Evolutionary conservation across 2,329 filamentous ascomycete species (phyloP).

Genomic region (Drechmeria coniospora): DNA sequence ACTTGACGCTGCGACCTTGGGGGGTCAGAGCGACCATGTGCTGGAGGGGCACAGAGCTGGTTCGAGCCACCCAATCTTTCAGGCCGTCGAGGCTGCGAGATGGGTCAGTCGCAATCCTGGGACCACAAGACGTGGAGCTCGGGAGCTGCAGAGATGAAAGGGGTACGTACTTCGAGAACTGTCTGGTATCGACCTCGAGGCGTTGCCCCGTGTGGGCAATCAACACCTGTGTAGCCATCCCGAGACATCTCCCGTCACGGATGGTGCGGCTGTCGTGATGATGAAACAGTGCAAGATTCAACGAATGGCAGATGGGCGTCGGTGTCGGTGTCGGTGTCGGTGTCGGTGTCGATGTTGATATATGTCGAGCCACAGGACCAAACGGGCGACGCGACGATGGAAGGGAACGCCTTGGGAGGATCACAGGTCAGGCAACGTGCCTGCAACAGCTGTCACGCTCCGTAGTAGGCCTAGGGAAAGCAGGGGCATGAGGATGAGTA

Average conservation of each 20-base stretch:
- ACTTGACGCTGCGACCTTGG: conserved; percentile 70
- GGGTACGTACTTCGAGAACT: conserved; percentile 51
- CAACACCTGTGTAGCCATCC: conserved; percentile 81
- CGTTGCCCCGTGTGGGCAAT: conserved; percentile 87
- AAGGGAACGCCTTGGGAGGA: no score
- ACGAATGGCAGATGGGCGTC: neutral
- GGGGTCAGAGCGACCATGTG: conserved; percentile 79
- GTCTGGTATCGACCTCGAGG: conserved; percentile 60
- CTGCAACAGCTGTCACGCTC: no score
- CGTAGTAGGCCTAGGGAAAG: no score
- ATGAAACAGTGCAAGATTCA: conserved; percentile 3
- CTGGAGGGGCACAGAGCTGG: conserved; percentile 56
- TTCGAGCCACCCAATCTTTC: conserved; percentile 62
- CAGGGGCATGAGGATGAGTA: no score
- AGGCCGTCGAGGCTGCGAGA: conserved; percentile 61
- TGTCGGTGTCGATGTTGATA: no score
- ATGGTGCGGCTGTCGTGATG: conserved; percentile 12
- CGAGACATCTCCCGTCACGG: conserved; percentile 33
- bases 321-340: no score
- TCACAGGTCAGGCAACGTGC: no score
- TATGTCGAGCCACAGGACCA: no score
- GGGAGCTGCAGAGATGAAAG: conserved; percentile 1
- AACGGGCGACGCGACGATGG: no score
- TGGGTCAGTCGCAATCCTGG: neutral
- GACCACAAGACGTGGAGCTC: neutral